These are phyloP conservation scores for Hortiboletus campestris DNA, from an alignment of 768 basidiomycete genomes.

Conservation along the genomic window DNA sequence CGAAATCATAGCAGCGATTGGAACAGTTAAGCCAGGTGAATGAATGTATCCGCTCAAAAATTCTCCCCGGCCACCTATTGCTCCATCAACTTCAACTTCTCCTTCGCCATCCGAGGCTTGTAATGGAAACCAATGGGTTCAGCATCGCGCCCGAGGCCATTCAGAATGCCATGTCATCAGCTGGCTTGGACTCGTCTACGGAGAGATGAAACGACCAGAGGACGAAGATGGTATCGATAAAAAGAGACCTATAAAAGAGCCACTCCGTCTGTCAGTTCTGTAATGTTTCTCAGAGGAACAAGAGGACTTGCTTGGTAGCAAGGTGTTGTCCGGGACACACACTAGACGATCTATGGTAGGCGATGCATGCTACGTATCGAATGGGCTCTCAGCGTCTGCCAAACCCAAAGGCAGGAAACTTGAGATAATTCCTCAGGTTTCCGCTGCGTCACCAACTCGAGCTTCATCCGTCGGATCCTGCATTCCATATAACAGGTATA, in stretches of 20 bases:
- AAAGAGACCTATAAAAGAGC: conserved; percentile 47
- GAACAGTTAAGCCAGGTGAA: not conserved
- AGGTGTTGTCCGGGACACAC: conserved; percentile 63
- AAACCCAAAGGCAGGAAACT: conserved; percentile 51
- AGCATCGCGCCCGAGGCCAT: not conserved
- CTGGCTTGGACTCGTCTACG: conserved; percentile 45
- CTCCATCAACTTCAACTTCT: conserved; percentile 10
- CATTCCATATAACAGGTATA: no score
- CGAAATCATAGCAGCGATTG: no score
- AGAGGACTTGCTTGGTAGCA: conserved; percentile 34
- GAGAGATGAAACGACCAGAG: conserved; percentile 59
- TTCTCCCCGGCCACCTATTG: not conserved
- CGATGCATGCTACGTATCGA: not conserved
- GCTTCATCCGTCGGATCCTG: no score
- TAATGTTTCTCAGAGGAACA: not conserved
- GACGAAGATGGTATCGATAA: conserved; percentile 56
- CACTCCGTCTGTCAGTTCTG: not conserved
- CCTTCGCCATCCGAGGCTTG: conserved; percentile 37
- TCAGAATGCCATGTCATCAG: conserved; percentile 55
- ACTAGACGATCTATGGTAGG: conserved; percentile 25
- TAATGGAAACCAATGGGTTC: conserved; percentile 56
- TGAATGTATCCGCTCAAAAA: not conserved
- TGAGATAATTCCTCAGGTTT: conserved; percentile 43
- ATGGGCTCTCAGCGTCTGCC: conserved; percentile 34
- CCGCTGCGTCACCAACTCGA: no score